Evolutionary conservation across 2,329 filamentous ascomycete species (phyloP).

Genomic region (Epichloe hybrida): DNA sequence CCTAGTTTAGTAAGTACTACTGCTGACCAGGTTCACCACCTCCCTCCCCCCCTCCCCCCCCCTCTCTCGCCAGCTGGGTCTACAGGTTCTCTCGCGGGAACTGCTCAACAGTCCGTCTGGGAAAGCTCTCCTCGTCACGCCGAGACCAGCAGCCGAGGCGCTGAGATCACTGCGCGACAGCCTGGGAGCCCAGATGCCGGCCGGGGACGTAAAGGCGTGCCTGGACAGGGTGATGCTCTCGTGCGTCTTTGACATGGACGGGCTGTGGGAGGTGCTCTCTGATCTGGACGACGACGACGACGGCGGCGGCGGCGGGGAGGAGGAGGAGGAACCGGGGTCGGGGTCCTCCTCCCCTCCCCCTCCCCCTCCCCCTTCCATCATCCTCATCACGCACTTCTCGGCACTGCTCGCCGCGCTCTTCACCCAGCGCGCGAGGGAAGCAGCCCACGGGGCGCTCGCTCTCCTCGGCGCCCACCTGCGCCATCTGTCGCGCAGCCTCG

Average conservation of each 20-base stretch:
- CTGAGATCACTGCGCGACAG: too few relatives aligned
- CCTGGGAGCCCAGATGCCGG: slow-evolving; percentile 22
- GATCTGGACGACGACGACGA: slow-evolving; percentile 31
- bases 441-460: slow-evolving; percentile 35
- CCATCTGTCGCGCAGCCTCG: slow-evolving; percentile 27
- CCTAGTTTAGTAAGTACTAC: too few relatives aligned
- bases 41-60: too few relatives aligned
- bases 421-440: slow-evolving; percentile 29
- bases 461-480: slow-evolving; percentile 34
- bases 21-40: too few relatives aligned
- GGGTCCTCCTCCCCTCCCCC: too few relatives aligned
- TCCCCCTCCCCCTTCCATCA: slow-evolving; percentile 15
- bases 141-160: too few relatives aligned
- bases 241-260: slow-evolving; percentile 44
- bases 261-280: slow-evolving; percentile 40
- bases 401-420: slow-evolving; percentile 39
- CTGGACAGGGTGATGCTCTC: slow-evolving; percentile 40
- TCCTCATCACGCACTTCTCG: slow-evolving; percentile 43
- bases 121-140: too few relatives aligned
- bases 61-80: slow-evolving; percentile 25
- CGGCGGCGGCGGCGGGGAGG: neutral
- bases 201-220: slow-evolving; percentile 18
- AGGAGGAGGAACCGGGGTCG: too few relatives aligned
- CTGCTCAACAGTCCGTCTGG: slow-evolving; percentile 17
- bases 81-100: slow-evolving; percentile 32